Evolutionary conservation across 2,329 filamentous ascomycete genomes (phyloP).

Genomic region (Hypoxylon sp.): DNA sequence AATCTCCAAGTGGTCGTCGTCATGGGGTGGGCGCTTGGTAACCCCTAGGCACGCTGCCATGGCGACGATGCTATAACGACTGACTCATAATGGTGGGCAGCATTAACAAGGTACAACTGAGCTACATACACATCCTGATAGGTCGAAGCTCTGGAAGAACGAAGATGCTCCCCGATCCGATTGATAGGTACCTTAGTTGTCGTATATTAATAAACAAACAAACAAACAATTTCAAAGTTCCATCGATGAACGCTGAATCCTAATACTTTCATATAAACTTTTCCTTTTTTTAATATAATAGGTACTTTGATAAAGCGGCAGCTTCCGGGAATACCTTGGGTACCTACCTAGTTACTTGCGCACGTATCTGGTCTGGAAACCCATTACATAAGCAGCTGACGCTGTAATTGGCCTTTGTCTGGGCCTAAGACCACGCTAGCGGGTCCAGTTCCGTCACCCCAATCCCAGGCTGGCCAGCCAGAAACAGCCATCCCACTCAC

Average conservation of each 20-base stretch:
- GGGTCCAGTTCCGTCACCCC: constrained; percentile 32
- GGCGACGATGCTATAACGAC: constrained; percentile 23
- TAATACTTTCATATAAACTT: constrained; percentile 22
- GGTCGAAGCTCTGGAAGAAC: constrained; percentile 13
- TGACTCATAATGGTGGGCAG: constrained; percentile 30
- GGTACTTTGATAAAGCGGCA: constrained; percentile 13
- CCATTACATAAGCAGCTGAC: constrained; percentile 11
- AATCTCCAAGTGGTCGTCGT: constrained; percentile 20
- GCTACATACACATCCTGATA: constrained; percentile 18
- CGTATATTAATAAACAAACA: constrained; percentile 34
- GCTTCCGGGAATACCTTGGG: constrained; percentile 20
- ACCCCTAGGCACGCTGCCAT: constrained; percentile 18
- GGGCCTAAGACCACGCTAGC: constrained; percentile 18
- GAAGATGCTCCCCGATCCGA: constrained; percentile 23
- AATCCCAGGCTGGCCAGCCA: constrained; percentile 10
- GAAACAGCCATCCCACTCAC: constrained; percentile 24
- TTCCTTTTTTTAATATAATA: neutral
- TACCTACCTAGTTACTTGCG: neutral
- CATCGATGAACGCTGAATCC: constrained; percentile 16
- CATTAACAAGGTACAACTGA: constrained; percentile 14
- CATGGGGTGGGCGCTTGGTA: constrained; percentile 17
- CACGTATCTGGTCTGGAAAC: neutral
- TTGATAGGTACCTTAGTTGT: constrained; percentile 28
- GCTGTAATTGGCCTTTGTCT: constrained; percentile 28
- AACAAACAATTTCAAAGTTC: constrained; percentile 29